Base-by-base conservation (phyloP, 768 basidiomycete genomes). In the Hygrocybe coccinea region DNA sequence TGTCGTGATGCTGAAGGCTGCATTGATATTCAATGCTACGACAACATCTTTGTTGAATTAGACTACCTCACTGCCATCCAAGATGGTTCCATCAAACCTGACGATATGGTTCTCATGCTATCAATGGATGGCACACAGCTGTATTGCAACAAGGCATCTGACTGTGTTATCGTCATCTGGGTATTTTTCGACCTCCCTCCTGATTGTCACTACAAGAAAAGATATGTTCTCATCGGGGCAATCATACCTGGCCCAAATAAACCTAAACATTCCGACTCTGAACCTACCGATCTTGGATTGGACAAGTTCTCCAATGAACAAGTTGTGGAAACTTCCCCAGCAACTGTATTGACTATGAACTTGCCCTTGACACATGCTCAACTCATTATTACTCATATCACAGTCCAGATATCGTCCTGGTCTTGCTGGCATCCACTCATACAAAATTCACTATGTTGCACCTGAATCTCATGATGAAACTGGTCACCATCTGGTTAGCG, bases 81-180 rank as follows among this genome's bases (percentile, higher is more conserved):
- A 9, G 36, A 56, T 4, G 63, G 61, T 2, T 21, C 60, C 10
- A 68, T 74, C 37, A 51, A 49, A 6, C 22, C 53, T 2, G 59
- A 73, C 8, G 72, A 79, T 51, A 71, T 67, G 0, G 53, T 74
- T 0, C 57, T 79, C 0, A 56, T 69, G 39, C 56, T 74, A 9
- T 73, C 74, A 0, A 56, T 74, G 0, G 75, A 78, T 58, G 72
- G 78, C 7, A 73, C 73, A 0, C 76, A 79, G 56, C 68, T 79
- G 0, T 78, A 76, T 52, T 59, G 59, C n/a, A 65, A 65, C 56
- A 78, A 78, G 59, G 55, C 62, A 29, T 79, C 76, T 0, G 74
- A 78, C 48, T 69, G 65, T 19, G 76, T 74, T 76, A 74, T 78
- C 3, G 66, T 54, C 24, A 71, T 78, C 7, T 78, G 76, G 75